Evolutionary conservation across 2,329 filamentous ascomycete genomes (phyloP), one percentile per base, ranked within the genome.

Genomic region (Penicillium sp.): DNA sequence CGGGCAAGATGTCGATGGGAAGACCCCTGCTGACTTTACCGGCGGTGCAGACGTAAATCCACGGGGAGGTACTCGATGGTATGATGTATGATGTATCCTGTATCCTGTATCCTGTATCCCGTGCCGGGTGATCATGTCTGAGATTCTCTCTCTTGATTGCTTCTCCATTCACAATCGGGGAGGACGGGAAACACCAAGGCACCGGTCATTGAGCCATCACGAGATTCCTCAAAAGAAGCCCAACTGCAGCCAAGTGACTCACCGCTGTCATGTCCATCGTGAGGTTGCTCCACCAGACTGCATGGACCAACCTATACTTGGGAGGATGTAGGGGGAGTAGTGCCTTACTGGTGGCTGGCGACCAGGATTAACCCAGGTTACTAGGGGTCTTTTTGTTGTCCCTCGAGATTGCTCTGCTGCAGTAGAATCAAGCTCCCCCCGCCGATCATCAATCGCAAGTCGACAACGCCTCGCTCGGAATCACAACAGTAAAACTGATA

Each of bases 231-330:
- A 39, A 32, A 41, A 50, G 32, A 24, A 44, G 34, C 18, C 15
- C 30, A 30, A 27, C 46, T 60, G 59, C 60, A 61, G 57, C 60
- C 60, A 62, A 63, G 60, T 55, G 44, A 26, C 49, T 62, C 60
- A 62, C 60, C 60, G 60, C 59, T 54, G 51, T 47, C 52, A 48
- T 39, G 32, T 30, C 24, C 24, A 10, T 27, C 10, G 24, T 40
- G 36, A 36, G 29, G 37, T 33, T 54, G 46, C 49, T 44, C 46
- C 52, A 49, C 48, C 49, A 33, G 24, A 43, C 34, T 49, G 43
- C 51, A 36, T 23, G 36, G 17, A 15, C 13, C 21, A 24, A 40
- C 10, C 21, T 40, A 21, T 40, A 40, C 20, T 26, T 15, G 21
- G 36, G 36, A n/a, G 36, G 21, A 40, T n/a, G 21, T 40, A 40